phyloP scores from a whole-genome alignment of 139 green algal genomes.

The Chlamydomonas incerta region DNA sequence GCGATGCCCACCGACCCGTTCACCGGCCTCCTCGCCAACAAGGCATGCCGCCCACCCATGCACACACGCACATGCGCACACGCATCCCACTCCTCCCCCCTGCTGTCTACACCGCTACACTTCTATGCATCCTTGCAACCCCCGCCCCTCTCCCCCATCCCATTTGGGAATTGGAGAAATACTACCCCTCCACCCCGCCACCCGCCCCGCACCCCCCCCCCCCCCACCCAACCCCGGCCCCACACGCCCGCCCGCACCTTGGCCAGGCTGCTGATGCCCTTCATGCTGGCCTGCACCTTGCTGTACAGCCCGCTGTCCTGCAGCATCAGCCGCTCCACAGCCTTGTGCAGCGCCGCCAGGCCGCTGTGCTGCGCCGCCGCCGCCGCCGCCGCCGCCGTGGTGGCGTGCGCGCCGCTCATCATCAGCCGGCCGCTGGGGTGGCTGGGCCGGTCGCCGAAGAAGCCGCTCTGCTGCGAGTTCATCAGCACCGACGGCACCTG shows the following conservation, averaged over 20 bases:
- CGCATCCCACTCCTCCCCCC: too few species aligned
- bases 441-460: too few species aligned
- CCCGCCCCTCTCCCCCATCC: background rate
- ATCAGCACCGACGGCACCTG: too few species aligned
- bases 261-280: conserved; percentile 52
- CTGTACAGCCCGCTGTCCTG: conserved; percentile 28
- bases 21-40: too few species aligned
- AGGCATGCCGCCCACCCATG: too few species aligned
- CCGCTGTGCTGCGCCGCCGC: conserved; percentile 3
- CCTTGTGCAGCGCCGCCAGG: conserved; percentile 43
- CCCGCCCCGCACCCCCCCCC: background rate
- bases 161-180: too few species aligned
- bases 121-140: background rate
- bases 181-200: too few species aligned
- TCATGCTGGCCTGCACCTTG: conserved; percentile 52
- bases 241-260: conserved; percentile 42
- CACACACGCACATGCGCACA: too few species aligned
- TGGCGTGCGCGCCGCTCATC: background rate
- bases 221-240: too few species aligned
- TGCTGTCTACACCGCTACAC: background rate
- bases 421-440: conserved; percentile 1
- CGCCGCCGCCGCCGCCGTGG: too few species aligned
- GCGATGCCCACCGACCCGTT: too few species aligned
- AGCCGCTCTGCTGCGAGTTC: too few species aligned
- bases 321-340: conserved; percentile 53